Evolutionary conservation across 257 asterid genomes (phyloP).

Genomic region (Petunia axillaris): DNA sequence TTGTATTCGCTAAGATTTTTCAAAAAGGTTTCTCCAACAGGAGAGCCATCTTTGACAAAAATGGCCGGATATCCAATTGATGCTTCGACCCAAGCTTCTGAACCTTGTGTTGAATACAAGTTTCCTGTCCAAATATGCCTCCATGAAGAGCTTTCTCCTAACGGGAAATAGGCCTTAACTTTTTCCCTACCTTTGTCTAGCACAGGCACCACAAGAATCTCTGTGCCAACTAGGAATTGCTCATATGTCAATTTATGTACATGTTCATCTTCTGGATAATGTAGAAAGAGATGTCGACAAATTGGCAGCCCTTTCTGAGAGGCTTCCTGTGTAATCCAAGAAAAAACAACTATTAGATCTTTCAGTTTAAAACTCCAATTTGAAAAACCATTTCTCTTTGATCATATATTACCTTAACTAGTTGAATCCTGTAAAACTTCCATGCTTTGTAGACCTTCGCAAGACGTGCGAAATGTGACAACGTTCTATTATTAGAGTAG

Average conservation of each 20-base stretch:
- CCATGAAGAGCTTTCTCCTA: conserved; percentile 68
- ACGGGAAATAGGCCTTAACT: conserved; percentile 78
- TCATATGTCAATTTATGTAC: conserved; percentile 65
- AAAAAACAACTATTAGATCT: background rate
- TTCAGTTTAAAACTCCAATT: background rate
- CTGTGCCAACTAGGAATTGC: conserved; percentile 87
- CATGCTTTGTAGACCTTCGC: conserved; percentile 89
- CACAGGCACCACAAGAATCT: conserved; percentile 90
- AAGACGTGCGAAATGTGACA: conserved; percentile 76
- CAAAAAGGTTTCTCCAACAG: conserved; percentile 64
- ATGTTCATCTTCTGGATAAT: conserved; percentile 80
- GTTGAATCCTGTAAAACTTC: conserved; percentile 89
- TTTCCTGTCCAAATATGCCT: conserved; percentile 89
- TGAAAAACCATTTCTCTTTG: background rate
- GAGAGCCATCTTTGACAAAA: conserved; percentile 80
- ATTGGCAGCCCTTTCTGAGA: conserved; percentile 83
- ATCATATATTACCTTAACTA: conserved; percentile 62
- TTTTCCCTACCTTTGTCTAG: conserved; percentile 72
- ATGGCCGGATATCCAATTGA: conserved; percentile 84
- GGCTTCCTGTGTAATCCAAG: conserved; percentile 62
- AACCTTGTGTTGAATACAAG: conserved; percentile 53
- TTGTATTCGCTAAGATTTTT: conserved; percentile 55
- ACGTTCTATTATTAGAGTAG: conserved; percentile 77
- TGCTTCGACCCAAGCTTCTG: conserved; percentile 64
- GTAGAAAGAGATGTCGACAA: conserved; percentile 91